These are phyloP conservation scores for Didymella arachidicola DNA, from an alignment of 2,329 filamentous ascomycete genomes.

Conservation along the genomic window DNA sequence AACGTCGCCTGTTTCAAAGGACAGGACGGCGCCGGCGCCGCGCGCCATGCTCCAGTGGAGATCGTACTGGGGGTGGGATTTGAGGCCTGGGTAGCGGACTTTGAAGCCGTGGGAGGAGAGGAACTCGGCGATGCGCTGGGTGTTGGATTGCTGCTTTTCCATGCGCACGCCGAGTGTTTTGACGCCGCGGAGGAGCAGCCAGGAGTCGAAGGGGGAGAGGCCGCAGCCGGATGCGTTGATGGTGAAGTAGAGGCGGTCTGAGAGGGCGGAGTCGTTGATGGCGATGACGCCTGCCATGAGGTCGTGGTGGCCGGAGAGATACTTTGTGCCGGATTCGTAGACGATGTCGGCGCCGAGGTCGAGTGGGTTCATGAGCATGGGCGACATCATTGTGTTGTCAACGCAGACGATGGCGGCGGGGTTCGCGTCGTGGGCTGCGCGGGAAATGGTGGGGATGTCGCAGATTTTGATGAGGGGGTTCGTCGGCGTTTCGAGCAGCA, in stretches of 20 bases:
- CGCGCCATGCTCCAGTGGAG: constrained; percentile 95
- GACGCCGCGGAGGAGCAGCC: constrained; percentile 91
- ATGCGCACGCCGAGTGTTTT: constrained; percentile 98
- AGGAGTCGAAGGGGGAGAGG: constrained; percentile 92
- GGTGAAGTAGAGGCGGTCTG: constrained; percentile 92
- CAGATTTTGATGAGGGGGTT: constrained; percentile 99
- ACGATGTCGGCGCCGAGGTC: constrained; percentile 95
- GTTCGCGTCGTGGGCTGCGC: constrained; percentile 78
- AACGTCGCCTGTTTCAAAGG: constrained; percentile 92
- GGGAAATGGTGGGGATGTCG: constrained; percentile 83
- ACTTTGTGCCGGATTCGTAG: constrained; percentile 98
- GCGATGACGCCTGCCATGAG: constrained; percentile 98
- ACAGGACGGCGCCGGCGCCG: constrained; percentile 90
- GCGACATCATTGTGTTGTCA: constrained; percentile 99
- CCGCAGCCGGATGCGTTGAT: constrained; percentile 98
- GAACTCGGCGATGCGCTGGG: constrained; percentile 89
- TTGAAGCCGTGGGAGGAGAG: constrained; percentile 91
- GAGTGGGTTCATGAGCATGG: constrained; percentile 90
- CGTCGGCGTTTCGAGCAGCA: constrained; percentile 93
- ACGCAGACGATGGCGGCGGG: constrained; percentile 83
- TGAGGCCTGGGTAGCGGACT: constrained; percentile 92
- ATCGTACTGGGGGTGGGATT: constrained; percentile 95
- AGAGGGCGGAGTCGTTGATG: constrained; percentile 80
- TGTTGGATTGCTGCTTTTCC: constrained; percentile 97
- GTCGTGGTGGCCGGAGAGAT: constrained; percentile 96